These are phyloP conservation scores for Colletotrichum melonis DNA, from an alignment of 2,329 filamentous ascomycete species.

Conservation along the genomic window DNA sequence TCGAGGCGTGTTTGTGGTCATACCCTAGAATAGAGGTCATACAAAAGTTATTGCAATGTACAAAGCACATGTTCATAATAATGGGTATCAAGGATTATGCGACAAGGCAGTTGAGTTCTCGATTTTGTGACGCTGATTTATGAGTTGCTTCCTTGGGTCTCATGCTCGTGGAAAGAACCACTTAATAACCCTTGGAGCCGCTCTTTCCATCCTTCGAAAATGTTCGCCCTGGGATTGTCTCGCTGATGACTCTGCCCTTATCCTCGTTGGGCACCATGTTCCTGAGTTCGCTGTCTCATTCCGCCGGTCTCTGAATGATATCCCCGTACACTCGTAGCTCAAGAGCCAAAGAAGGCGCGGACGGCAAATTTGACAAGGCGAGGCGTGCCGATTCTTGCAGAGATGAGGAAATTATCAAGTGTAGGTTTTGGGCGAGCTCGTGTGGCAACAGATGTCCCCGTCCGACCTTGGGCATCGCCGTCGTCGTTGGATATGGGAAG, in stretches of 20 bases:
- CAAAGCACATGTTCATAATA: not conserved
- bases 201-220: not conserved
- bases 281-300: not conserved
- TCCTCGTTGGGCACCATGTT: not conserved
- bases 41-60: conserved; percentile 16
- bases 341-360: not conserved
- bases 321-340: not conserved
- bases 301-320: not conserved
- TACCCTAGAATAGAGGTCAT: conserved; percentile 17
- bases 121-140: not conserved
- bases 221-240: no score
- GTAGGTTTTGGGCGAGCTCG: not conserved
- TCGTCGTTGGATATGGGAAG: not conserved
- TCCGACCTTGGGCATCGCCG: no score
- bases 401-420: not conserved
- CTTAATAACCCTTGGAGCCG: not conserved
- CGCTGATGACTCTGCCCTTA: not conserved
- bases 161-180: not conserved
- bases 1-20: conserved; percentile 19
- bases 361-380: not conserved
- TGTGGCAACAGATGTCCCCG: not conserved
- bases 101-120: not conserved
- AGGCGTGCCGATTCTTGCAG: not conserved
- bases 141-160: not conserved
- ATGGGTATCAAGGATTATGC: not conserved